Evolutionary conservation across 1,284 basidiomycete genomes (phyloP), one percentile per base, ranked within the genome.

Genomic region (Papiliotrema fonsecae): DNA sequence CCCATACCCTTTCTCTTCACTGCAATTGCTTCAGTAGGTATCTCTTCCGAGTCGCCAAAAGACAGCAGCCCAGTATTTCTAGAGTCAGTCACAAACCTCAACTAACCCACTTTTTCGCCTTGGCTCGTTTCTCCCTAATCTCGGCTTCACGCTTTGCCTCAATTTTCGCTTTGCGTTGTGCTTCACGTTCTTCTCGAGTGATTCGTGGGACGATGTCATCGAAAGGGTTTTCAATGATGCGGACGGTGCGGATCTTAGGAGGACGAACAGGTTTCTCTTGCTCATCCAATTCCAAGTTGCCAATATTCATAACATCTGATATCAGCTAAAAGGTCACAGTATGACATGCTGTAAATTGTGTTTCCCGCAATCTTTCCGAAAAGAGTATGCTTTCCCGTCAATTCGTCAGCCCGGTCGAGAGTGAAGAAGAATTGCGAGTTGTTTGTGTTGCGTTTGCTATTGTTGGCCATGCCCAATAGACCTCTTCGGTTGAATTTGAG

Each of bases 131-230:
- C 48, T 81, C 82, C n/a, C 66, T 55, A 58, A 87, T 84, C 65
- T 91, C 88, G 16, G 84, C 76, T 64, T 90, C 88, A 40, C 78
- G 78, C 60, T 86, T 86, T 0, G 82, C 82, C 57, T 85, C 80
- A 60, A 87, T 80, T 30, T 82, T 80, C 0, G 91, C 91, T 49
- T 80, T 78, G 54, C 85, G 84, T 67, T 96, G 92, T 0, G 79
- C 84, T 36, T 83, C 81, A 54, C 87, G 85, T 74, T 97, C 92
- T 1, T 84, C 87, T 0, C 88, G 89, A 0, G 94, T 98, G 56
- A 97, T 96, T n/a, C 94, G 84, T 1, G 94, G 93, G 25, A 92
- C 80, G 57, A 97, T 94, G 65, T 97, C 92, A 42, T 85, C 81
- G 66, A 96, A 97, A 0, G 94, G 93, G 65, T 97, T 94, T 50